Evolutionary conservation across 2,329 filamentous ascomycete species (phyloP).

Genomic region (Biscogniauxia marginata): DNA sequence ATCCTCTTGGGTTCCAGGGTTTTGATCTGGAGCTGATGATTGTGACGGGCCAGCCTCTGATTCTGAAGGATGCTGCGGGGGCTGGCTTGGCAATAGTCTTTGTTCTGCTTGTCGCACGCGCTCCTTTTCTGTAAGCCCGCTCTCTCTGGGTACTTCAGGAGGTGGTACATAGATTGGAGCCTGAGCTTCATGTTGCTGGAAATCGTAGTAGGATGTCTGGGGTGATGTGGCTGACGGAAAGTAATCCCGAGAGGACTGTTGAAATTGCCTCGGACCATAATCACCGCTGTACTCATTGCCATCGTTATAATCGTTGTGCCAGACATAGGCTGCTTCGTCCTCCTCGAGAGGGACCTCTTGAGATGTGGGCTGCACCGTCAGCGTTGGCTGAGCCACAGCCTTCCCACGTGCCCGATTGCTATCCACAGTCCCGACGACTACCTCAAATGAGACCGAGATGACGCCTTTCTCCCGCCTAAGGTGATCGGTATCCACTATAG

Average conservation of each 20-base stretch:
- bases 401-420: conserved; percentile 43
- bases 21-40: conserved; percentile 20
- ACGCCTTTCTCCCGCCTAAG: conserved; percentile 88
- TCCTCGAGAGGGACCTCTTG: conserved; percentile 17
- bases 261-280: conserved; percentile 16
- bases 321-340: conserved; percentile 27
- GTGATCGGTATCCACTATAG: conserved; percentile 83
- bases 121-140: conserved; percentile 76
- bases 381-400: conserved; percentile 22
- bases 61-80: conserved; percentile 43
- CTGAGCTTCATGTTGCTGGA: conserved; percentile 31
- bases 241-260: conserved; percentile 25
- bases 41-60: conserved; percentile 43
- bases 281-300: conserved; percentile 24
- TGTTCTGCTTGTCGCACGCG: conserved; percentile 74
- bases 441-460: conserved; percentile 81
- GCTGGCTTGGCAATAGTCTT: conserved; percentile 77
- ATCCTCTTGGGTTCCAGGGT: conserved; percentile 4
- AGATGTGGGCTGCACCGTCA: conserved; percentile 21
- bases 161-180: conserved; percentile 56
- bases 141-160: conserved; percentile 59
- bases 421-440: conserved; percentile 83
- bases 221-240: conserved; percentile 26
- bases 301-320: conserved; percentile 32
- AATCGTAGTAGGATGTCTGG: conserved; percentile 35